Base-by-base conservation (phyloP, 148 eudicot species). In the Amaranthus palmeri region DNA sequence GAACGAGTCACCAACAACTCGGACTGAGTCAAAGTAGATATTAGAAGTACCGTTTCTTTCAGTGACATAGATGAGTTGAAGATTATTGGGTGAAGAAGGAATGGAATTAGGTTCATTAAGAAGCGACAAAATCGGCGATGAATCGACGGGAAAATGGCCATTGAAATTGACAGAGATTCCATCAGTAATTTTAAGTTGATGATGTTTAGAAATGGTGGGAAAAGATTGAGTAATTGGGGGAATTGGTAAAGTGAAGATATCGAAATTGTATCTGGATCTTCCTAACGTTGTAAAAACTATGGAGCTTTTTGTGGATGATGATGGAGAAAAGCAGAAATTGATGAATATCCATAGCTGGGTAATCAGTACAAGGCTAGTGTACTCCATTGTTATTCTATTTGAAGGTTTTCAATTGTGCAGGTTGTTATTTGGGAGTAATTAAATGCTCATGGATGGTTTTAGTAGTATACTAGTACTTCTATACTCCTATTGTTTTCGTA, bases 101-200 rank as follows among this genome's bases (percentile, higher is more conserved):
- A 36, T 52, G 10, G 80, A 42, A 4, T 13, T 55, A 68, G 42
- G 77, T 46, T n/a, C 46, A 73, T 49, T 42, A n/a, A 71, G 53
- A 67, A 60, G 64, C 53, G 81, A 54, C 51, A 57, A 70, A 58
- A 81, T 10, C 53, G 78, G 7, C 2, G 85, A 63, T 4, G 81
- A 74, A 2, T 76, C 40, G 5, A 79, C 71, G 53, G 86, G 84
- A 77, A 90, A 93, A 41, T 83, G 77, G 67, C 93, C 98, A 74
- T 93, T 93, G 69, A 79, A 90, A 75, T 93, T 93, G 82, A 93
- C 81, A 52, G 93, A 88, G 4, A 68, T 4, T 52, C 90, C 93
- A 59, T 90, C 96, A 12, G 96, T 93, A 76, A 92, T 62, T 8
- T 75, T 84, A 60, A 82, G 73, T 4, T 66, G 51, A 3, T 71